Conservation (phyloP, 1,284 basidiomycete species). For the Psilocybe mexicana region DNA sequence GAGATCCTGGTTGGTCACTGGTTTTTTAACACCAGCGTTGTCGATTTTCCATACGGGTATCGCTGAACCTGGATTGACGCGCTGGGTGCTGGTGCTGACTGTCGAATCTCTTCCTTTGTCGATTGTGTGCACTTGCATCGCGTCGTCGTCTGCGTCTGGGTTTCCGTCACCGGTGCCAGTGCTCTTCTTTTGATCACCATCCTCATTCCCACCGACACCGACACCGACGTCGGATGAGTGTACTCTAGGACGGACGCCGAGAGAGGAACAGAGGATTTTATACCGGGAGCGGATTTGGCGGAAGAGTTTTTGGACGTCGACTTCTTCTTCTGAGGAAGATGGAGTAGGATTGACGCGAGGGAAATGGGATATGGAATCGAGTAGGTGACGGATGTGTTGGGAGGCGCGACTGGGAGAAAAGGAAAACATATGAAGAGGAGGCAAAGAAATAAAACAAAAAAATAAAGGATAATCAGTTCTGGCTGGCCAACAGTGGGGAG, state of each 20-base stretch:
- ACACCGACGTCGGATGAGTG: conserved; percentile 27
- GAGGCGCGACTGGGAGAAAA: conserved; percentile 49
- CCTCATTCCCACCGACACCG: too few species aligned
- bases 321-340: conserved; percentile 52
- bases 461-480: not conserved
- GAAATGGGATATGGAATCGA: conserved; percentile 75
- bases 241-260: conserved; percentile 74
- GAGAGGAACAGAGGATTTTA: conserved; percentile 78
- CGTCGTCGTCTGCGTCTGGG: not conserved
- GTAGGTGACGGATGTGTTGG: conserved; percentile 67
- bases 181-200: too few species aligned
- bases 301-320: conserved; percentile 78
- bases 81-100: not conserved
- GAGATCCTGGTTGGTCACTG: conserved; percentile 32
- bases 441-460: not conserved
- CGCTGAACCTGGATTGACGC: conserved; percentile 19
- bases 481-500: not conserved
- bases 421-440: not conserved
- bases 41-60: conserved; percentile 38
- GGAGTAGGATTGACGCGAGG: conserved; percentile 72
- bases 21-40: conserved; percentile 22
- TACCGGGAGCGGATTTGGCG: conserved; percentile 88
- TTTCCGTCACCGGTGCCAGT: too few species aligned
- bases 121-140: conserved; percentile 3
- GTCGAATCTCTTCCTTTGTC: not conserved